These are phyloP conservation scores for Claviceps spartinae DNA, from an alignment of 2,329 filamentous ascomycete genomes.

Conservation along the genomic window DNA sequence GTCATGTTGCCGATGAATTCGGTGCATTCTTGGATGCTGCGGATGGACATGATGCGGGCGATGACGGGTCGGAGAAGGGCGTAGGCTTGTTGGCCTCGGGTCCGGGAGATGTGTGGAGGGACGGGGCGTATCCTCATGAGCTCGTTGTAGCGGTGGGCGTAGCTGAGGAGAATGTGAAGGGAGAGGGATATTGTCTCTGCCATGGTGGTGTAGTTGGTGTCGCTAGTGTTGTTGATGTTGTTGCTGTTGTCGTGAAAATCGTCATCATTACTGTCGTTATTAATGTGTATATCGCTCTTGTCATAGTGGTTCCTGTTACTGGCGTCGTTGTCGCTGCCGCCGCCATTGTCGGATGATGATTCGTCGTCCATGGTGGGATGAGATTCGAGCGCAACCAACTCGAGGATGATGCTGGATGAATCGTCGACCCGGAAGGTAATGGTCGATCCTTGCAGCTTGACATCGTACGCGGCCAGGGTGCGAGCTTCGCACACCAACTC, in stretches of 20 bases:
- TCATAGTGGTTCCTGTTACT: background rate
- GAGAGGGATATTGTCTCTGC: conserved; percentile 54
- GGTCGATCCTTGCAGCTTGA: conserved; percentile 46
- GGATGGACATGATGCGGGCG: conserved; percentile 31
- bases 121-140: conserved; percentile 49
- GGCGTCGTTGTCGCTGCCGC: background rate
- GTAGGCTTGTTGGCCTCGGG: conserved; percentile 29
- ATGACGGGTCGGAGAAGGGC: conserved; percentile 39
- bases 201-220: conserved; percentile 28
- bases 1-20: conserved; percentile 30
- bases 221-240: background rate
- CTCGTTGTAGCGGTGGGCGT: conserved; percentile 66
- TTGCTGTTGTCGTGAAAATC: background rate
- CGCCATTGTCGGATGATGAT: conserved; percentile 11
- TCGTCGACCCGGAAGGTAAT: conserved; percentile 42
- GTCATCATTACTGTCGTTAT: background rate
- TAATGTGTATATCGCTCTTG: background rate
- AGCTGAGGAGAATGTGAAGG: conserved; percentile 62
- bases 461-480: conserved; percentile 53
- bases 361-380: conserved; percentile 18
- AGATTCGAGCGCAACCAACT: conserved; percentile 48
- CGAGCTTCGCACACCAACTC: conserved; percentile 77
- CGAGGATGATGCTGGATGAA: conserved; percentile 45
- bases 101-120: conserved; percentile 24
- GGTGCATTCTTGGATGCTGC: conserved; percentile 25